phyloP scores from a whole-genome alignment of 805 yeast species.

The Barnettozyma botsteinii region DNA sequence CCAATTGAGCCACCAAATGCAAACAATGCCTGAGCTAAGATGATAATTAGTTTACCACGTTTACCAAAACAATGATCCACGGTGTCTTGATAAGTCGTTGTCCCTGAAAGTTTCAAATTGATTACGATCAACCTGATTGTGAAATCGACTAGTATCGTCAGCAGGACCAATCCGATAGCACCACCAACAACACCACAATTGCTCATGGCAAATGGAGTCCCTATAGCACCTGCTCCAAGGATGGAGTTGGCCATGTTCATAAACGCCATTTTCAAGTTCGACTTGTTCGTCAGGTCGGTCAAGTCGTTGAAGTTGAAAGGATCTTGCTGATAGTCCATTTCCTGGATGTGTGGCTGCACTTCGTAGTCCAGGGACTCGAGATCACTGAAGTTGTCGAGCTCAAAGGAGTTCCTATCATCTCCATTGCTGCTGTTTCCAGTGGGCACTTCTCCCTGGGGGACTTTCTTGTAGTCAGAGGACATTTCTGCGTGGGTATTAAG shows the following conservation, averaged over 20 bases:
- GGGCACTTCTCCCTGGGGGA: no score
- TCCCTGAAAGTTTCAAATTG: slow-evolving; percentile 73
- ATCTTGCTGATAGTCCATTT: slow-evolving; percentile 11
- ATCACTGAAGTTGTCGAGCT: slow-evolving; percentile 20
- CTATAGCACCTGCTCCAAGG: slow-evolving; percentile 92
- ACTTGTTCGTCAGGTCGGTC: slow-evolving; percentile 29
- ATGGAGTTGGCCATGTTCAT: slow-evolving; percentile 97
- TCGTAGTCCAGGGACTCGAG: slow-evolving; percentile 23
- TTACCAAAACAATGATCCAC: slow-evolving; percentile 75
- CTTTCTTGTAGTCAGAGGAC: slow-evolving; percentile 11
- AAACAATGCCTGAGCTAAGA: slow-evolving; percentile 77
- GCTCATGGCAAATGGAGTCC: slow-evolving; percentile 83
- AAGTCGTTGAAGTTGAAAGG: slow-evolving; percentile 17
- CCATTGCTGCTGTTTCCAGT: no score
- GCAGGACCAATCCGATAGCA: slow-evolving; percentile 46
- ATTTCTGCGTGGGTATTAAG: not conserved
- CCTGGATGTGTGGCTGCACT: slow-evolving; percentile 6
- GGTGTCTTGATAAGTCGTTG: slow-evolving; percentile 78
- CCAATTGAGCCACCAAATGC: slow-evolving; percentile 96
- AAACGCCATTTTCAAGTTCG: slow-evolving; percentile 78
- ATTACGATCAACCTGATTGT: slow-evolving; percentile 74
- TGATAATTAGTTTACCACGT: slow-evolving; percentile 58
- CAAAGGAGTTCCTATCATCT: no score
- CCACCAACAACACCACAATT: slow-evolving; percentile 81
- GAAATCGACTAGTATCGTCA: slow-evolving; percentile 83